Conservation (phyloP, 2,329 filamentous ascomycete species). For the Exophiala viscosa region DNA sequence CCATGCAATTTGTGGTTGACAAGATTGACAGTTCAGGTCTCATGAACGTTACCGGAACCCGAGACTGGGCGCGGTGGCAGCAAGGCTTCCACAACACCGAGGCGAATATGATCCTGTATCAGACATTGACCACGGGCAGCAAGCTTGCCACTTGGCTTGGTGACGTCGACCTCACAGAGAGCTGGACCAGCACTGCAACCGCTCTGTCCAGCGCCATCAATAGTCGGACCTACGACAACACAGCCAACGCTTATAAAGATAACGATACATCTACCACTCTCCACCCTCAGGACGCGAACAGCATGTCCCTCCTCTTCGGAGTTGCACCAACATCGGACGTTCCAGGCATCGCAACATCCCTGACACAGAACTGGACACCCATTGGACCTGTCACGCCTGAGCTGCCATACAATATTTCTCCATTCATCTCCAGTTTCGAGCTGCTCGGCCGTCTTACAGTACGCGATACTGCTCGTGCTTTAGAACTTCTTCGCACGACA, state of each 20-base stretch:
- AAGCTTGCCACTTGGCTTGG: slow-evolving; percentile 49
- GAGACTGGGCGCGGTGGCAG: slow-evolving; percentile 52
- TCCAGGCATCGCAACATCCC: slow-evolving; percentile 40
- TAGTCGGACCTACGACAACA: slow-evolving; percentile 47
- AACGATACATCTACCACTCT: slow-evolving; percentile 51
- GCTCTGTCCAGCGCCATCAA: slow-evolving; percentile 42
- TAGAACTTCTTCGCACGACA: slow-evolving; percentile 53
- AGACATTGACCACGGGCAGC: slow-evolving; percentile 53
- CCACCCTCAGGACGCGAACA: slow-evolving; percentile 60
- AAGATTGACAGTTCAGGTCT: slow-evolving; percentile 44
- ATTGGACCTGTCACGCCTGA: slow-evolving; percentile 57
- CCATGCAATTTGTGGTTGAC: slow-evolving; percentile 45
- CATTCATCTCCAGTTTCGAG: slow-evolving; percentile 60
- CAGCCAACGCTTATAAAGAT: slow-evolving; percentile 52
- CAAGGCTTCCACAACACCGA: slow-evolving; percentile 51
- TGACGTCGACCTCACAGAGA: slow-evolving; percentile 34
- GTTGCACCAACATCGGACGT: slow-evolving; percentile 30
- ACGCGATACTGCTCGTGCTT: slow-evolving; percentile 43
- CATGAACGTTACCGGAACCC: slow-evolving; percentile 47
- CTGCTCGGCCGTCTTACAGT: slow-evolving; percentile 55
- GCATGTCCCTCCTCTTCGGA: slow-evolving; percentile 51
- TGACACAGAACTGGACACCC: slow-evolving; percentile 53
- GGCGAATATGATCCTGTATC: slow-evolving; percentile 54
- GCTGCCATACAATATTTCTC: slow-evolving; percentile 54
- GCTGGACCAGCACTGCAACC: background rate